A percentile compares a stretch with the other conserved stretches of the same genome.
phyloP scores from a whole-genome alignment of 768 basidiomycete species.

The Tulasnella sp. region DNA sequence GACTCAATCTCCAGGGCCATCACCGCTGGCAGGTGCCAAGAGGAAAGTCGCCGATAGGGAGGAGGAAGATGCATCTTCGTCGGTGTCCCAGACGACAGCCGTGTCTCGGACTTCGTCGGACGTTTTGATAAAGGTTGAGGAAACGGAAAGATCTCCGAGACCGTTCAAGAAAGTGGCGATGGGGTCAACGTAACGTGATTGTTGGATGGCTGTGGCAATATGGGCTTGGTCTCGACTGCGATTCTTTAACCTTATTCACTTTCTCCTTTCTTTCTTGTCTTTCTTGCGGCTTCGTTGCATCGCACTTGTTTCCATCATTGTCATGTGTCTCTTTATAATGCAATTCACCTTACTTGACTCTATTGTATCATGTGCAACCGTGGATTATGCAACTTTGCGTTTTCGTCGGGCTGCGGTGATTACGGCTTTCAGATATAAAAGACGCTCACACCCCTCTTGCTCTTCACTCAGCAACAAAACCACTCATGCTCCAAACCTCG shows the following conservation, averaged over 20 bases:
- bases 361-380: no score
- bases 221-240: not conserved
- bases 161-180: slow-evolving; percentile 12
- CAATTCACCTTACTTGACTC: no score
- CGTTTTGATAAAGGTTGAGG: not conserved
- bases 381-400: no score
- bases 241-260: not conserved
- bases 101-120: not conserved
- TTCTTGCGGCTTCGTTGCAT: not conserved
- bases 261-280: not conserved
- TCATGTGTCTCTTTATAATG: not conserved
- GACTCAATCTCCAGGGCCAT: not conserved
- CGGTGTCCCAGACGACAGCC: not conserved
- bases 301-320: not conserved
- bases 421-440: no score
- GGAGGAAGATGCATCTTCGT: not conserved
- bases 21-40: slow-evolving; percentile 7
- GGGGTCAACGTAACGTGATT: not conserved
- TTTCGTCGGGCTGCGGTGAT: no score
- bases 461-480: no score
- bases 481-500: no score
- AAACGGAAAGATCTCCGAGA: not conserved
- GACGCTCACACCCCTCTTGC: no score
- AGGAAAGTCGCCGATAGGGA: not conserved
- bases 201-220: no score